These are phyloP conservation scores for Hypoxylon cercidicola DNA, from an alignment of 495 filamentous ascomycete species.

Conservation along the genomic window DNA sequence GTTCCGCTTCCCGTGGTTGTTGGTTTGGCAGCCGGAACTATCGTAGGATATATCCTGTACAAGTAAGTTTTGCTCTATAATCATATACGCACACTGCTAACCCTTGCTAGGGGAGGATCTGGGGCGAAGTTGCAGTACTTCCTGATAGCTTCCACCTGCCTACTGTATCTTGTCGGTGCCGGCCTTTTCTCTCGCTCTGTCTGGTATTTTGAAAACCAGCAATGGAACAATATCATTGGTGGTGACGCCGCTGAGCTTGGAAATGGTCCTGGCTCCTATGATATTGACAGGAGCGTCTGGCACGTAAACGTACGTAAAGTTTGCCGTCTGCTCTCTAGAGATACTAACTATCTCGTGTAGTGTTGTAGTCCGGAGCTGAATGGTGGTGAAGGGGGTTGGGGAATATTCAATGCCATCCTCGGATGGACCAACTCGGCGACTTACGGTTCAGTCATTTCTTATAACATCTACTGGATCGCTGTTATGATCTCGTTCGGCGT, in stretches of 20 bases:
- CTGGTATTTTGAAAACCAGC: constrained; percentile 73
- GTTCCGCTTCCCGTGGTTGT: constrained; percentile 79
- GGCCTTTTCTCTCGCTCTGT: constrained; percentile 82
- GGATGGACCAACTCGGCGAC: constrained; percentile 94
- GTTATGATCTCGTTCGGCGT: constrained; percentile 69
- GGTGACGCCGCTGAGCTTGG: constrained; percentile 80
- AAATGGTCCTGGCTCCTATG: constrained; percentile 84
- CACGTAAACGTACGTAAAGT: constrained; percentile 77
- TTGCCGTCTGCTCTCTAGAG: neutral
- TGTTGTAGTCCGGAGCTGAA: constrained; percentile 79
- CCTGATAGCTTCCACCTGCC: constrained; percentile 81
- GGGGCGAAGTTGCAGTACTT: constrained; percentile 78
- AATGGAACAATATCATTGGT: constrained; percentile 74
- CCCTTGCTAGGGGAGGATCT: constrained; percentile 54
- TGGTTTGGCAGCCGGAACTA: constrained; percentile 69
- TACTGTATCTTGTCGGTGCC: constrained; percentile 87
- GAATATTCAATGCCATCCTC: constrained; percentile 83
- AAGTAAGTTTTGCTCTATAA: constrained; percentile 62
- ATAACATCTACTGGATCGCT: constrained; percentile 87
- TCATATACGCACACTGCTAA: constrained; percentile 18
- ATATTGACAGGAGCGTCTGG: constrained; percentile 87
- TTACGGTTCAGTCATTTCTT: constrained; percentile 83
- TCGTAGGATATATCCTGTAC: constrained; percentile 79
- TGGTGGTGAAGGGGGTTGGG: constrained; percentile 87
- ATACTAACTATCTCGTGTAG: constrained; percentile 45